Percentiles rank a stretch among this genome's conserved stretches.
Conservation (phyloP, 2,329 filamentous ascomycete genomes). For the Rhexocercosporidium sp. region DNA sequence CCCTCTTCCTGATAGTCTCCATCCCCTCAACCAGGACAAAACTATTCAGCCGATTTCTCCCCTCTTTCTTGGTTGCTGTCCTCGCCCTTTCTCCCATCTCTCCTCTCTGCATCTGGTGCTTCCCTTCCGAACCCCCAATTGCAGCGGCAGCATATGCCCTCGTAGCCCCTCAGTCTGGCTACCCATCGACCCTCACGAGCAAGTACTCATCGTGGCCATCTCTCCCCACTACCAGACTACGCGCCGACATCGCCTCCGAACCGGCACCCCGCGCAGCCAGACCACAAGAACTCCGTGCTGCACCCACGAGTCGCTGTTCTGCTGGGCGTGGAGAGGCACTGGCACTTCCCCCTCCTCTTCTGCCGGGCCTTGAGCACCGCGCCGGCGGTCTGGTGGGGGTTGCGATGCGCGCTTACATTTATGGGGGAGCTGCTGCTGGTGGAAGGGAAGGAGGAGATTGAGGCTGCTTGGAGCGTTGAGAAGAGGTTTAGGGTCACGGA, state of each 20-base stretch:
- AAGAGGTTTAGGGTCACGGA: constrained; percentile 66
- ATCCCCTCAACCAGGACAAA: neutral
- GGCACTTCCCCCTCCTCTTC: constrained; percentile 75
- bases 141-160: constrained; percentile 45
- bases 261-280: constrained; percentile 34
- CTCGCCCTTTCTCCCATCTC: neutral
- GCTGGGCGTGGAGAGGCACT: constrained; percentile 72
- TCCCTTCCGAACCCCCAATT: constrained; percentile 26
- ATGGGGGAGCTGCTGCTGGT: constrained; percentile 65
- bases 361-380: constrained; percentile 74
- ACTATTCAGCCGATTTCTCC: neutral
- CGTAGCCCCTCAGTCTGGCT: constrained; percentile 40
- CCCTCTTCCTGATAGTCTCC: neutral
- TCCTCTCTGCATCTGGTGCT: constrained; percentile 6
- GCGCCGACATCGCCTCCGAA: constrained; percentile 30
- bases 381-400: constrained; percentile 74
- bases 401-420: constrained; percentile 71
- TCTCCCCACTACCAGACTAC: constrained; percentile 15
- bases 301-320: constrained; percentile 81
- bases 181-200: constrained; percentile 29
- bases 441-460: constrained; percentile 46
- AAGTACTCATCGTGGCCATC: constrained; percentile 14
- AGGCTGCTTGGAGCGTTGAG: constrained; percentile 49
- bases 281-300: constrained; percentile 52
- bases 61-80: neutral